These are phyloP conservation scores for Colletotrichum sansevieriae DNA, from an alignment of 2,329 filamentous ascomycete genomes.

Conservation along the genomic window DNA sequence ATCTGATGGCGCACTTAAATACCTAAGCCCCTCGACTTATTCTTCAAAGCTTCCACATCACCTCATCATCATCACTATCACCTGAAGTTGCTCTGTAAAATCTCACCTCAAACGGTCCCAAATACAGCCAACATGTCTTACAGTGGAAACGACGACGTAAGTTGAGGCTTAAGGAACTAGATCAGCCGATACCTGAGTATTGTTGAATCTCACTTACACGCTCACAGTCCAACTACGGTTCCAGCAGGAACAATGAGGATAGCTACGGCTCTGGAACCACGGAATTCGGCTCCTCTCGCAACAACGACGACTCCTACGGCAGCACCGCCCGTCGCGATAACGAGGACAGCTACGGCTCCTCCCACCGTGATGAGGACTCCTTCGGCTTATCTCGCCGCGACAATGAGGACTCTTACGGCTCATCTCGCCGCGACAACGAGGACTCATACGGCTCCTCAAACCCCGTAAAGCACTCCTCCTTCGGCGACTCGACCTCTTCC, in stretches of 20 bases:
- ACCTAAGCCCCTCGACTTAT: neutral
- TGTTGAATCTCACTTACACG: constrained; percentile 13
- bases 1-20: constrained; percentile 26
- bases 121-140: constrained; percentile 59
- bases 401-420: constrained; percentile 42
- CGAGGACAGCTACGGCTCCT: constrained; percentile 31
- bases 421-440: constrained; percentile 41
- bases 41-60: neutral
- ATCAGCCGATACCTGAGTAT: no score
- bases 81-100: neutral
- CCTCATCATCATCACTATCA: constrained; percentile 17
- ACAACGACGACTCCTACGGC: constrained; percentile 41
- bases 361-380: no score
- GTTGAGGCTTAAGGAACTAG: constrained; percentile 15
- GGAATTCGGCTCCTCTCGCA: constrained; percentile 28
- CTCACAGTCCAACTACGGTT: constrained; percentile 16
- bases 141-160: constrained; percentile 57
- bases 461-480: constrained; percentile 21
- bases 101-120: neutral
- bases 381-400: constrained; percentile 41
- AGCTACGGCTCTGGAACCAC: constrained; percentile 13
- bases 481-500: constrained; percentile 32
- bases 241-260: constrained; percentile 44
- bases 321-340: neutral
- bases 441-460: constrained; percentile 41